These are phyloP conservation scores for Leccinum brunneo-olivaceum DNA, from an alignment of 1,284 basidiomycete species.

Conservation along the genomic window DNA sequence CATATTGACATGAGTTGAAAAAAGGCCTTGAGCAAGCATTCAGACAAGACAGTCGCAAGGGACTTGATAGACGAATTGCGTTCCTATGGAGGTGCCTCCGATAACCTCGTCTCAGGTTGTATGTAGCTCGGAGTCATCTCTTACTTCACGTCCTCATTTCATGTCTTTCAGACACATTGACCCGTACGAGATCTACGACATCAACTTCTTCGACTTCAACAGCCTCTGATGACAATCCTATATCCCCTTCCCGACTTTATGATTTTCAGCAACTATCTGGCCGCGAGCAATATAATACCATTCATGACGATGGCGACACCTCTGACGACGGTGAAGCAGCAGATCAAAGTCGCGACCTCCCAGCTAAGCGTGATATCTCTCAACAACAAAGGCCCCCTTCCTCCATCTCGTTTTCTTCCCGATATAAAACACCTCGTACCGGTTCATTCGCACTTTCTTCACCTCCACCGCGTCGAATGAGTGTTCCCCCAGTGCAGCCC, in stretches of 20 bases:
- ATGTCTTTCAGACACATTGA: slow-evolving; percentile 16
- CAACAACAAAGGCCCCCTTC: slow-evolving; percentile 58
- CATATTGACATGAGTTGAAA: not conserved
- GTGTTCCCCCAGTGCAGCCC: slow-evolving; percentile 52
- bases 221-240: slow-evolving; percentile 37
- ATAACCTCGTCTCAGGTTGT: slow-evolving; percentile 67
- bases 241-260: slow-evolving; percentile 18
- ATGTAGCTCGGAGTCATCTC: slow-evolving; percentile 23
- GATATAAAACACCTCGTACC: slow-evolving; percentile 71
- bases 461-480: slow-evolving; percentile 30
- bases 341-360: slow-evolving; percentile 45
- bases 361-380: slow-evolving; percentile 31
- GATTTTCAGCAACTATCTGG: slow-evolving; percentile 15
- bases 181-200: slow-evolving; percentile 34
- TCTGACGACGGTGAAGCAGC: slow-evolving; percentile 38
- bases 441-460: slow-evolving; percentile 54
- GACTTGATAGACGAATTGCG: slow-evolving; percentile 81
- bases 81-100: slow-evolving; percentile 67
- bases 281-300: not conserved
- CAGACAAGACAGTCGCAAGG: slow-evolving; percentile 73
- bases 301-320: slow-evolving; percentile 11
- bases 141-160: slow-evolving; percentile 1
- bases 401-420: slow-evolving; percentile 52
- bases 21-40: slow-evolving; percentile 77
- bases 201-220: slow-evolving; percentile 61